A percentile compares a stretch with the other conserved stretches of the same genome.
phyloP scores from a whole-genome alignment of 1,284 basidiomycete species.

The Vanrija sp. region DNA sequence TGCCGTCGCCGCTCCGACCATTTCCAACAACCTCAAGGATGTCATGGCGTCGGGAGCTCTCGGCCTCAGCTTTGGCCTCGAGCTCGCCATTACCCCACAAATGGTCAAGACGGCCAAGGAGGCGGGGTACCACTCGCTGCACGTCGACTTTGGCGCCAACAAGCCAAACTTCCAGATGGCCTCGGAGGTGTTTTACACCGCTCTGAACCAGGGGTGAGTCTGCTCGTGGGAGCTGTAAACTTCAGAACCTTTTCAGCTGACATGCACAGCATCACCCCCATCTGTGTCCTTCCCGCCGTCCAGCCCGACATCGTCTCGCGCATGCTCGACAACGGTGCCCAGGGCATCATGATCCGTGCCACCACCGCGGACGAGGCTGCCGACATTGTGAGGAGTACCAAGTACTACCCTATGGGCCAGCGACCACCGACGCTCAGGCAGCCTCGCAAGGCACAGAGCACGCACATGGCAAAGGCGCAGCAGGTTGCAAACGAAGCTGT shows the following conservation, averaged over 20 bases:
- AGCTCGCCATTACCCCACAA: slow-evolving; percentile 3
- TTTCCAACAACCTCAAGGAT: slow-evolving; percentile 6
- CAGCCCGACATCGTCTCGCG: slow-evolving; percentile 11
- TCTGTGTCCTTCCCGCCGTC: slow-evolving; percentile 6
- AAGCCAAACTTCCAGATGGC: slow-evolving; percentile 1
- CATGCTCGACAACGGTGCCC: slow-evolving; percentile 14
- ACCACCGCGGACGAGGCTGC: too few species aligned
- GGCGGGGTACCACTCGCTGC: slow-evolving; percentile 11
- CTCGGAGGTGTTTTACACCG: slow-evolving; percentile 1
- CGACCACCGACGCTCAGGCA: too few species aligned
- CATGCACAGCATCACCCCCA: slow-evolving; percentile 3
- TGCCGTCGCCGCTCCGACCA: too few species aligned
- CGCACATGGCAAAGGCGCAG: too few species aligned
- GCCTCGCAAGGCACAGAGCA: too few species aligned
- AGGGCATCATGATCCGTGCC: slow-evolving; percentile 7
- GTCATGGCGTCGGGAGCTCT: slow-evolving; percentile 9
- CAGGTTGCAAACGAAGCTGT: background rate
- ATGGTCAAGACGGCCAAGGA: slow-evolving; percentile 8
- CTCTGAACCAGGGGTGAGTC: slow-evolving; percentile 7
- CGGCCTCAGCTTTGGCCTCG: slow-evolving; percentile 5
- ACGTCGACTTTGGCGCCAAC: slow-evolving; percentile 10
- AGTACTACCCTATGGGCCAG: too few species aligned
- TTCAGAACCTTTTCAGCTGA: too few species aligned
- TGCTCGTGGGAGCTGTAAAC: too few species aligned
- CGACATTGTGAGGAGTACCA: too few species aligned